Base-by-base conservation (phyloP, 2,329 filamentous ascomycete genomes). In the Pseudogymnoascus sp. region DNA sequence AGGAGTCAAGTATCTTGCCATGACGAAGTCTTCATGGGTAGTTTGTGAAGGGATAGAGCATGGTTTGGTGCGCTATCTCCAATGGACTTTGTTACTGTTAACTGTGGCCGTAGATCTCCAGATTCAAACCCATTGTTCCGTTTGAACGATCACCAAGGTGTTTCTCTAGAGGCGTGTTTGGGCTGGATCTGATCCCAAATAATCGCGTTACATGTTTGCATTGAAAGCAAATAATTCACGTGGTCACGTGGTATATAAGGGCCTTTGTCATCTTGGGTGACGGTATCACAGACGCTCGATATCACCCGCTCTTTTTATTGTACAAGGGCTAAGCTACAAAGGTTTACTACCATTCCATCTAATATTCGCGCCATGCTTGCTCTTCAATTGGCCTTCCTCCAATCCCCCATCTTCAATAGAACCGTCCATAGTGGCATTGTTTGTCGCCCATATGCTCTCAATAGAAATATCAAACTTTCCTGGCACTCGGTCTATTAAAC, bases 381-480 rank as follows among this genome's bases (percentile, higher is more conserved):
- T 77, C 69, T 74, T 77, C 51, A 78, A 70, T 64, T 74, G 72
- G 2, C 77, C 76, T 64, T 76, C 73, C 36, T 61, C 60, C 19
- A 61, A 39, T 11, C 60, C 25, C 14, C 60, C 43, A 39, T 67
- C 77, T 69, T 68, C 77, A 65, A 62, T 23, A 34, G 39, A 25
- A 31, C 16, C 23, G 25, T 71, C 63, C 68, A 69, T 66, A 85
- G 79, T 73, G 6, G 39, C 21, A 39, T 41, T 41, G 34, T 97
- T 97, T 0, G 93, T 96, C 0, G 93, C 93, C 92, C 93, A 99
- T 16, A 97, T 86, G 66, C 86, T 85, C 72, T 93, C 89, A 62
- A 99, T 88, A 66, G 86, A 89, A 41, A 99, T 79, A 75, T 96
- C 90, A 76, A 93, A 99, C 0, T 91, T 90, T 0, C 93, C 95